Conservation (phyloP, 176 grass and related monocot genomes). For the Elymus sibiricus region DNA sequence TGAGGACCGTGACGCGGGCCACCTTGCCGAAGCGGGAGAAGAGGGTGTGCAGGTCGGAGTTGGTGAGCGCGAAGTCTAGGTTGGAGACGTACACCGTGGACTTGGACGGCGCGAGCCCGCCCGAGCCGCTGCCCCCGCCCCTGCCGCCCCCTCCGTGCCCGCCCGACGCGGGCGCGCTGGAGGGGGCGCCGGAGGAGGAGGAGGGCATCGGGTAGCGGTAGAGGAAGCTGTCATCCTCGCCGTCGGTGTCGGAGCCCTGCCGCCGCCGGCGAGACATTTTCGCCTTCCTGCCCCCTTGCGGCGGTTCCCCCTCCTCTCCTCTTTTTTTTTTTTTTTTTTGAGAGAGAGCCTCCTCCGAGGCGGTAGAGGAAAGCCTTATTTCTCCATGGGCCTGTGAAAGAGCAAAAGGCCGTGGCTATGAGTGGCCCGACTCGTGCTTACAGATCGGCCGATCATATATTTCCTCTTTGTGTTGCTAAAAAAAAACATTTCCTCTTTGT, state of each 20-base stretch:
- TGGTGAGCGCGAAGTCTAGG: conserved; percentile 84
- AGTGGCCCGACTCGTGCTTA: background rate
- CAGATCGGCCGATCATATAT: background rate
- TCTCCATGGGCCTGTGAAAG: too few species aligned
- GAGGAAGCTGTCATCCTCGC: conserved; percentile 83
- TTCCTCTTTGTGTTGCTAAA: too few species aligned
- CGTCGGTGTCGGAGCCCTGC: conserved; percentile 45
- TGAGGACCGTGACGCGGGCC: conserved; percentile 84
- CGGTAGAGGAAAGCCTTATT: too few species aligned
- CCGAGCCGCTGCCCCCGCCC: conserved; percentile 43
- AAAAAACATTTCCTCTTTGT: too few species aligned
- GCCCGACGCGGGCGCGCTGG: background rate
- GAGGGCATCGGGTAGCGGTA: conserved; percentile 76
- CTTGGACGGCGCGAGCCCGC: conserved; percentile 89
- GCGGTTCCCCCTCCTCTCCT: background rate
- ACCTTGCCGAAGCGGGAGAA: conserved; percentile 94
- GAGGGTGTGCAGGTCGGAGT: conserved; percentile 94
- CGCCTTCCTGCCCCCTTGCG: background rate
- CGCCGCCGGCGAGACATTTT: conserved; percentile 60
- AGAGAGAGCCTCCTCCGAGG: background rate
- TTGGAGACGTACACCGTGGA: conserved; percentile 94
- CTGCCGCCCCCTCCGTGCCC: background rate
- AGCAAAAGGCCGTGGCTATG: background rate
- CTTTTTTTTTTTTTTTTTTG: too few species aligned
- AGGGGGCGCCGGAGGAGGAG: background rate